Conservation (phyloP, 2,329 filamentous ascomycete species). For the Bipolaris sorokiniana region DNA sequence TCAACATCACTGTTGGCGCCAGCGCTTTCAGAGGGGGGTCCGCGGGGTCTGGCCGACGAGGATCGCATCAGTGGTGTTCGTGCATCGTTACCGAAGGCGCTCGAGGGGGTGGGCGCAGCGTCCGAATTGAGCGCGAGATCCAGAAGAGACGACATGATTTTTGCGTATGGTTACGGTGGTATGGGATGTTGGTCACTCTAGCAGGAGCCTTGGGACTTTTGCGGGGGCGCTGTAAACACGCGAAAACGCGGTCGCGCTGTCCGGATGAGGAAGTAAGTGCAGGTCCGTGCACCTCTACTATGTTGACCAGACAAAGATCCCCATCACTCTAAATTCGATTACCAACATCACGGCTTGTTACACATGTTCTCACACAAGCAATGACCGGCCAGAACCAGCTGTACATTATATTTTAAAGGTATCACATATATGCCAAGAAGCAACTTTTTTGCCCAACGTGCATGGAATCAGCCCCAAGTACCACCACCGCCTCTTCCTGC, state of each 20-base stretch:
- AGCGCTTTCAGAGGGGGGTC: conserved; percentile 59
- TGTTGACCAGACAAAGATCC: background rate
- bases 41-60: conserved; percentile 63
- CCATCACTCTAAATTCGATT: background rate
- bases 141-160: conserved; percentile 59
- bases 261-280: conserved; percentile 26
- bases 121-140: conserved; percentile 59
- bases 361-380: background rate
- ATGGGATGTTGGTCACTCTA: conserved; percentile 12
- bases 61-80: conserved; percentile 51
- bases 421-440: conserved; percentile 3
- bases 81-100: conserved; percentile 45
- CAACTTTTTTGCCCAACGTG: background rate
- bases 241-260: conserved; percentile 33
- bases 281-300: conserved; percentile 16
- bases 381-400: background rate
- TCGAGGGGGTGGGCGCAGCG: conserved; percentile 47
- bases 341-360: background rate
- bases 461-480: conserved; percentile 76
- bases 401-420: background rate
- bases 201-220: conserved; percentile 7
- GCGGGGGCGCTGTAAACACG: conserved; percentile 29
- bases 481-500: conserved; percentile 87
- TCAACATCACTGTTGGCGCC: conserved; percentile 63
- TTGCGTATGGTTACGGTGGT: conserved; percentile 10